Evolutionary conservation across 139 green algal genomes (phyloP).

Genomic region (Volvox africanus): DNA sequence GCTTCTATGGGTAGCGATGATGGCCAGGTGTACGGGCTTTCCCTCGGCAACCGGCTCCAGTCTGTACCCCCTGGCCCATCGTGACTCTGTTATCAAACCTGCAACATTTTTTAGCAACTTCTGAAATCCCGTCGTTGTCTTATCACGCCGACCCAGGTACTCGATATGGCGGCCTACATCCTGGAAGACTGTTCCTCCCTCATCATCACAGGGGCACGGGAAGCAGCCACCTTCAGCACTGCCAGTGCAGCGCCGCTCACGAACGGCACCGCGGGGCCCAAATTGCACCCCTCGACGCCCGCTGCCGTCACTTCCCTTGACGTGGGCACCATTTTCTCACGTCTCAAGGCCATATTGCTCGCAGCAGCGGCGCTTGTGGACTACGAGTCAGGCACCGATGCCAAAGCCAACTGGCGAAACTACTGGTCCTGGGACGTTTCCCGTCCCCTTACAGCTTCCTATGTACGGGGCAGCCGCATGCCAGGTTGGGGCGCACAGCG

Average conservation of each 20-base stretch:
- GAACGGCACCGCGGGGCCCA: not conserved
- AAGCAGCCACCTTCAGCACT: not conserved
- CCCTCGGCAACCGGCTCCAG: no score
- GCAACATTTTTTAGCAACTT: no score
- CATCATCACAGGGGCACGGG: not conserved
- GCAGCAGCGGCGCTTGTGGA: constrained; percentile 39
- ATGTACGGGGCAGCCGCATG: not conserved
- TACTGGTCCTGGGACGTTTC: constrained; percentile 53
- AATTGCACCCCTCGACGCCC: not conserved
- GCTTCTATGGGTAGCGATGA: no score
- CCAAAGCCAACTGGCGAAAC: not conserved
- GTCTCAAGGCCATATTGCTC: constrained; percentile 46
- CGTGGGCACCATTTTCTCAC: constrained; percentile 47
- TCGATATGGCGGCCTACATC: constrained; percentile 46
- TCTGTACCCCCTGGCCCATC: no score
- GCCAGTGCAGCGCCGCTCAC: not conserved
- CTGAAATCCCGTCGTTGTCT: not conserved
- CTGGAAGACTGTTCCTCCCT: constrained; percentile 45
- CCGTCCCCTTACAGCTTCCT: constrained; percentile 31
- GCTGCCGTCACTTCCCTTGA: not conserved
- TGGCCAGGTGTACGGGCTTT: no score
- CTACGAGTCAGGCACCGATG: not conserved
- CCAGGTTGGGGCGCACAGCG: constrained; percentile 49
- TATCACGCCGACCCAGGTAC: constrained; percentile 20
- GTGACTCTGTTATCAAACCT: no score